Base-by-base conservation (phyloP, 2,329 filamentous ascomycete species). In the Colletotrichum sp. region DNA sequence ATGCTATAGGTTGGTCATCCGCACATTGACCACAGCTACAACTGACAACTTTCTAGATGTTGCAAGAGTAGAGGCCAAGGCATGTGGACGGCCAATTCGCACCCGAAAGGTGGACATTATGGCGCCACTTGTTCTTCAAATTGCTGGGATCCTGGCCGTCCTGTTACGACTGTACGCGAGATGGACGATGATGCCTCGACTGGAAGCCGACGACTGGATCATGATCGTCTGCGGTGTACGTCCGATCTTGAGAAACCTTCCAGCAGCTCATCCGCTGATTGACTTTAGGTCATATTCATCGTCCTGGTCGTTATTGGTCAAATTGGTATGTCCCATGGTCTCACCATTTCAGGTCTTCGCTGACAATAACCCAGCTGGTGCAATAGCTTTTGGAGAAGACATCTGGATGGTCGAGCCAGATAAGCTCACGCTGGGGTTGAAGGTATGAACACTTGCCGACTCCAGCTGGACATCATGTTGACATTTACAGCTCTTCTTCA, bases 161-260 rank as follows among this genome's bases (percentile, higher is more conserved):
- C 79, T 82, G 30, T 61, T 87, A 25, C 81, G 86, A 18, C 72
- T 87, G 6, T 86, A 82, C 62, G 81, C 81, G 22, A 79, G 86
- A 18, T 84, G 83, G 83, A 80, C 74, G 48, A 82, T 80, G 8
- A 76, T 80, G 8, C 77, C 79, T 10, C 75, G 79, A 7, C 81
- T 84, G 28, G 83, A 82, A 30, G 18, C 82, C 6, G 86, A 88
- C 64, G 86, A 88, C 77, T 86, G 84, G 77, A 78, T 86, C 25
- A 84, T 86, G 80, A 76, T 84, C 3, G 76, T 79, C 9, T 81
- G 83, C 22, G 79, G 80, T 71, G 84, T 86, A 78, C 58, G 83
- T 73, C 27, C 6, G 0, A 16, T 10, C 13, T 25, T 1, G 13
- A 27, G 3, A 27, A 1, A 22, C 3, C 0, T 43, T 25, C 0